Percentiles rank a stretch among this genome's conserved stretches.
Evolutionary conservation across 306 rosid species (phyloP).

Genomic region (Vicia faba): DNA sequence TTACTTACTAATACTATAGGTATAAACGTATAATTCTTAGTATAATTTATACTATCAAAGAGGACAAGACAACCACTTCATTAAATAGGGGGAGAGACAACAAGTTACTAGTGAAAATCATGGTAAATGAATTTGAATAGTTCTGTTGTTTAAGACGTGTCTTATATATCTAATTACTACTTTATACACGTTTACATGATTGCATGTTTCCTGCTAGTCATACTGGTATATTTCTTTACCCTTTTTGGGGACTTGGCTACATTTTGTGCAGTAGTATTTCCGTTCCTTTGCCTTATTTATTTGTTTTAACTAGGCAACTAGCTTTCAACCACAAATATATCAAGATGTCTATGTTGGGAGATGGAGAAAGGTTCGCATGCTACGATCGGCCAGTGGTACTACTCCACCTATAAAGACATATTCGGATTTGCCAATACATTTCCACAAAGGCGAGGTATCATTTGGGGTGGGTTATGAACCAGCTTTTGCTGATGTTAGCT

Average conservation of each 20-base stretch:
- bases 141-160: conserved; percentile 25
- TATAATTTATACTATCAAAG: neutral
- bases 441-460: conserved; percentile 77
- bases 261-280: conserved; percentile 24
- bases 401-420: conserved; percentile 94
- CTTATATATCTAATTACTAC: conserved; percentile 3
- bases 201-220: conserved; percentile 20
- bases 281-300: conserved; percentile 36
- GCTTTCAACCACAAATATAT: conserved; percentile 91
- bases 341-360: conserved; percentile 90
- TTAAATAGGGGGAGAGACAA: neutral
- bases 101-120: neutral
- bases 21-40: neutral
- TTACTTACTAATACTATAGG: neutral
- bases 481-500: conserved; percentile 86
- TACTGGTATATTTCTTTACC: conserved; percentile 2
- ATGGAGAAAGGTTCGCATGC: conserved; percentile 93
- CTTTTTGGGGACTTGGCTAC: neutral
- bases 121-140: conserved; percentile 1
- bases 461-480: conserved; percentile 99
- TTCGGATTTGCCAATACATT: conserved; percentile 76
- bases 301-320: conserved; percentile 76
- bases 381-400: conserved; percentile 97
- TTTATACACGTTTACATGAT: conserved; percentile 2
- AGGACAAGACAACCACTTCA: conserved; percentile 9